Base-by-base conservation (phyloP, 139 green algal genomes). In the Astrephomene gubernaculifera region DNA sequence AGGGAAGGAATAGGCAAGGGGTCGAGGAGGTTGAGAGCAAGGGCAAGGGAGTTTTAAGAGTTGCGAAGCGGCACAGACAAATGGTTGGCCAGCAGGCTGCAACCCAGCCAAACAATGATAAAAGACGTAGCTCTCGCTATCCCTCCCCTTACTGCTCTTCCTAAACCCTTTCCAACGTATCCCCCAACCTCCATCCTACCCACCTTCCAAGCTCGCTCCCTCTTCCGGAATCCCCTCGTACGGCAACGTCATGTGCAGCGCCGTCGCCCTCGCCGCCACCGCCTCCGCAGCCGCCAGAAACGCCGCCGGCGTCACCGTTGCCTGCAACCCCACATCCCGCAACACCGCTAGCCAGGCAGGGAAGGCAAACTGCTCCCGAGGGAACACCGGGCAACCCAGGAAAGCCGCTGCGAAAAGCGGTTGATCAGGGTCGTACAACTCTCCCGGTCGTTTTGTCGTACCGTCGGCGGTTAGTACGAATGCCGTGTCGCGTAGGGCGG, bases 391-490 rank as follows among this genome's bases (percentile, higher is more conserved):
- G 53, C 69, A 71, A 14, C 87, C 86, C 0, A 45, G 67, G 74
- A 96, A 94, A 19, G 96, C 92, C 24, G 44, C 73, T 0, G 41
- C 54, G 27, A 95, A 89, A 31, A 97, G 85, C 33, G 83, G 49
- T 2, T 90, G 54, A 14, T 49, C 53, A 0, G 94, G 94, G 80
- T 97, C 94, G 64, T 93, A 92, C 80, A 97, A 87, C 67, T 93
- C 82, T 4, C 39, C n/a, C 6, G 89, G 82, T 43, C 31, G 78
- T 39, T 57, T 38, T 41, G 54, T 36, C 2, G 39, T 12, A 31
- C 71, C 89, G 71, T 82, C 79, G 35, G 79, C 64, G 9, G 38
- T 44, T 73, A 78, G 54, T 6, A 95, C 87, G 86, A 95, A 95
- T 54, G 83, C 49, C 9, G 85, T 86, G 60, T 67, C 76, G 69